These are phyloP conservation scores for Diaporthe sp. DNA, from an alignment of 2,329 filamentous ascomycete species.

Conservation along the genomic window DNA sequence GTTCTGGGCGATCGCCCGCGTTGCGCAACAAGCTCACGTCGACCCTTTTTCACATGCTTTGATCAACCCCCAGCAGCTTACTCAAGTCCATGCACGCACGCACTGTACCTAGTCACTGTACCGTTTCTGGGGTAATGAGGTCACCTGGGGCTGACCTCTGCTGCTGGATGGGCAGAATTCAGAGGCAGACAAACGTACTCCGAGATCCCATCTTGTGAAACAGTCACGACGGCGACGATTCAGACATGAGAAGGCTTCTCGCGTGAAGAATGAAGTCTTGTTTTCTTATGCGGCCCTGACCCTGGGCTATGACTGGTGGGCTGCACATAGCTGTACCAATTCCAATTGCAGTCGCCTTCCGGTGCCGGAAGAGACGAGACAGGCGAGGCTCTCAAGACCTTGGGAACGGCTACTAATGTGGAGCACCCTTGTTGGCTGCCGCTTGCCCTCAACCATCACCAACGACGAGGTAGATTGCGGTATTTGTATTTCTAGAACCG, in stretches of 20 bases:
- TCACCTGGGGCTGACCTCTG: conserved; percentile 23
- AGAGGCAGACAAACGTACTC: too few relatives aligned
- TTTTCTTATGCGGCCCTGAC: not conserved
- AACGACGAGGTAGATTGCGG: not conserved
- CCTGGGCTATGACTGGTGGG: not conserved
- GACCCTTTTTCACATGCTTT: conserved; percentile 34
- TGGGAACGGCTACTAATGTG: not conserved
- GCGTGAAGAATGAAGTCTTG: not conserved
- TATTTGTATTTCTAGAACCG: not conserved
- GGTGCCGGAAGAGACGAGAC: conserved; percentile 8
- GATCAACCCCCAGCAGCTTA: not conserved
- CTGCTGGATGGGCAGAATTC: not conserved
- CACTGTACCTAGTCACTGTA: conserved; percentile 1
- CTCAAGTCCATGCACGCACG: not conserved
- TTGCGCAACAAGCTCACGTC: not conserved
- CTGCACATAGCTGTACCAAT: not conserved
- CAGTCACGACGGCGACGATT: not conserved
- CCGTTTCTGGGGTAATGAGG: conserved; percentile 28
- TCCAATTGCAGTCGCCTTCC: conserved; percentile 1
- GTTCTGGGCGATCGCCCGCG: conserved; percentile 13
- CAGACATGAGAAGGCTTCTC: not conserved
- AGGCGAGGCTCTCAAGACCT: not conserved
- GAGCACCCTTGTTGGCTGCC: not conserved
- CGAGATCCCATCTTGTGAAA: not conserved
- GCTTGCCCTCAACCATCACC: not conserved